These are phyloP conservation scores for Alternaria ventricosa DNA, from an alignment of 2,329 filamentous ascomycete species.

Conservation along the genomic window DNA sequence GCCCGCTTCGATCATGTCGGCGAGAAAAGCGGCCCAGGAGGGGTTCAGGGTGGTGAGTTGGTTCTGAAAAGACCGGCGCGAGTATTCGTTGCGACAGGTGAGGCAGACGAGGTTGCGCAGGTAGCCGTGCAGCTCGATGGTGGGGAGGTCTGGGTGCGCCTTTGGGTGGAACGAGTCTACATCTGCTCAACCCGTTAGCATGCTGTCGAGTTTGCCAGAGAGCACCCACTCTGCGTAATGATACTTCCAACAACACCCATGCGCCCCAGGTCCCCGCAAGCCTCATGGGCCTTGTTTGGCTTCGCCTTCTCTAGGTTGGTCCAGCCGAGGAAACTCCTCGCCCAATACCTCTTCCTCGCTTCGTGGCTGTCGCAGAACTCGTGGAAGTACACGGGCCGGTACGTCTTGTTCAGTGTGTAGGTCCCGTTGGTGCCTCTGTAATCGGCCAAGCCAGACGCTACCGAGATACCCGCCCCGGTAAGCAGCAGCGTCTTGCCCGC, in stretches of 20 bases:
- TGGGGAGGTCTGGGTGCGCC: slow-evolving; percentile 76
- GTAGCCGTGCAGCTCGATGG: slow-evolving; percentile 90
- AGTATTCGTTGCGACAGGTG: slow-evolving; percentile 74
- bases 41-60: slow-evolving; percentile 82
- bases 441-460: slow-evolving; percentile 90
- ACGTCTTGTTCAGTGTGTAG: slow-evolving; percentile 88
- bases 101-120: slow-evolving; percentile 81
- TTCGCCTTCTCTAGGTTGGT: slow-evolving; percentile 76
- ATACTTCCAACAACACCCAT: slow-evolving; percentile 77
- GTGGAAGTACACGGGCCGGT: slow-evolving; percentile 89
- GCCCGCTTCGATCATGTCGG: slow-evolving; percentile 73
- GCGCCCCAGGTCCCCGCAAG: slow-evolving; percentile 73
- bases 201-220: background rate
- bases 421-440: slow-evolving; percentile 90
- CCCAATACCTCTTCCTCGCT: slow-evolving; percentile 92
- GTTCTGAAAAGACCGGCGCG: slow-evolving; percentile 76
- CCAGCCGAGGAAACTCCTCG: slow-evolving; percentile 92
- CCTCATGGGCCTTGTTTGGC: slow-evolving; percentile 81
- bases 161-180: slow-evolving; percentile 90
- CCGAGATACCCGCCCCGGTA: slow-evolving; percentile 89
- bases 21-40: slow-evolving; percentile 79
- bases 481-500: slow-evolving; percentile 66
- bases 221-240: slow-evolving; percentile 76
- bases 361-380: slow-evolving; percentile 86
- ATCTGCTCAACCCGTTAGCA: slow-evolving; percentile 52